These are phyloP conservation scores for Sambucus nigra DNA, from an alignment of 129 eudicot genomes.

Conservation along the genomic window DNA sequence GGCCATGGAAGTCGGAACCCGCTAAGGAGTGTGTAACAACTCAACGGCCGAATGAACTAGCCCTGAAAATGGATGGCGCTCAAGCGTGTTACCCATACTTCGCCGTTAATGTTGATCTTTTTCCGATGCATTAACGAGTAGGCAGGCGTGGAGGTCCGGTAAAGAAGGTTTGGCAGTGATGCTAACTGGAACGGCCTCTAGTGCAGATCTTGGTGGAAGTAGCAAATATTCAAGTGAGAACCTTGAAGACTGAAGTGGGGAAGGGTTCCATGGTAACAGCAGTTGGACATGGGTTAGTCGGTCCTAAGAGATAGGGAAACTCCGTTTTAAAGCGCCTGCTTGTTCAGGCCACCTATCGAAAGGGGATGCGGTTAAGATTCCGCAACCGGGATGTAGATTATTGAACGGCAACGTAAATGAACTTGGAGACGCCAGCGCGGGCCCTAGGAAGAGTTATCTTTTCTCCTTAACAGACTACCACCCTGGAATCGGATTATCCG, in stretches of 20 bases:
- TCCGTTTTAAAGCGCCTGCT: neutral
- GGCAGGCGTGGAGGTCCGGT: no score
- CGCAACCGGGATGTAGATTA: neutral
- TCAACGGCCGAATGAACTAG: neutral
- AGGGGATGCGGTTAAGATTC: neutral
- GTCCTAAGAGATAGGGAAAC: neutral
- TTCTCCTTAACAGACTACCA: neutral
- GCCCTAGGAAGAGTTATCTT: neutral
- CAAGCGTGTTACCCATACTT: neutral
- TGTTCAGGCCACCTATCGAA: neutral
- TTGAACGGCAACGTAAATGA: neutral
- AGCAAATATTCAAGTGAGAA: no score
- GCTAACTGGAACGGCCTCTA: no score
- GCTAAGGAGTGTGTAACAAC: no score
- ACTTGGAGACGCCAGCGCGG: neutral
- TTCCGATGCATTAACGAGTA: neutral
- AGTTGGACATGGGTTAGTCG: constrained; percentile 2
- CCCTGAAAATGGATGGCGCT: constrained; percentile 3
- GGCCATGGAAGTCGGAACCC: no score
- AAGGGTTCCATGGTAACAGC: neutral
- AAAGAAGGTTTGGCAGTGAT: neutral
- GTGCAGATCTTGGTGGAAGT: no score
- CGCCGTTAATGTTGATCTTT: neutral
- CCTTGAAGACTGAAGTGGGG: no score
- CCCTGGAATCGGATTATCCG: neutral